Conservation (phyloP, 108 stramenopile species). For the Nitzschia inconspicua region DNA sequence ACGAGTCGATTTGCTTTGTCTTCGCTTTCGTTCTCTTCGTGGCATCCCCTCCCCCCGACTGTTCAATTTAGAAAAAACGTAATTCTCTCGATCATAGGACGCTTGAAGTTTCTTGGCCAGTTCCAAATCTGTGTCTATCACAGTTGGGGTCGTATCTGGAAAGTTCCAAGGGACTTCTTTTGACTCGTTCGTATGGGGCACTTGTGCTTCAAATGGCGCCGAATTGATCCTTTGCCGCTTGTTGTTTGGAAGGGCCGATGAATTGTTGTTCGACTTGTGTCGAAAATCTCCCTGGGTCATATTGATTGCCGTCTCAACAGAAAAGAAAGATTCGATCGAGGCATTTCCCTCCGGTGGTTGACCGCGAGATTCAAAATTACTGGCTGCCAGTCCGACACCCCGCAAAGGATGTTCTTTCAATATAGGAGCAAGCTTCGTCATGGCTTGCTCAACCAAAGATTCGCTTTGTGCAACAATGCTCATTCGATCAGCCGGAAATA, state of each 20-base stretch:
- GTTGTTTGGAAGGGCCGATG: neutral
- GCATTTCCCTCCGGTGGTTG: conserved; percentile 1
- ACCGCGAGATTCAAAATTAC: conserved; percentile 19
- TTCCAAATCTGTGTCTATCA: conserved; percentile 47
- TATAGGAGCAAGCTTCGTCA: conserved; percentile 14
- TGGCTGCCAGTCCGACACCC: conserved; percentile 30
- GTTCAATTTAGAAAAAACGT: conserved; percentile 17
- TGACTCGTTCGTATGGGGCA: neutral
- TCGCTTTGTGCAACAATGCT: conserved; percentile 21
- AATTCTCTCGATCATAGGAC: conserved; percentile 45
- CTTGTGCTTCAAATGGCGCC: neutral
- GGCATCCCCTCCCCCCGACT: neutral
- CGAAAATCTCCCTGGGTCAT: neutral
- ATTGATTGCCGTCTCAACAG: neutral
- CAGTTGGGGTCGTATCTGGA: neutral
- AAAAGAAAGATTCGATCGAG: conserved; percentile 22
- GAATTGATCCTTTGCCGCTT: neutral
- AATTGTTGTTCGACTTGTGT: neutral
- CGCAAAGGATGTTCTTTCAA: conserved; percentile 13
- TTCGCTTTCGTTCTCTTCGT: too few species aligned
- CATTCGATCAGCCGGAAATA: conserved; percentile 16
- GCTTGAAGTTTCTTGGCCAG: conserved; percentile 67
- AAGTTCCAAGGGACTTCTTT: neutral
- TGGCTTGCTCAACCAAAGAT: conserved; percentile 28
- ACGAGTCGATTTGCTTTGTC: conserved; percentile 20